phyloP scores from a whole-genome alignment of 148 eudicot genomes.

The Heliamphora exappendiculata region DNA sequence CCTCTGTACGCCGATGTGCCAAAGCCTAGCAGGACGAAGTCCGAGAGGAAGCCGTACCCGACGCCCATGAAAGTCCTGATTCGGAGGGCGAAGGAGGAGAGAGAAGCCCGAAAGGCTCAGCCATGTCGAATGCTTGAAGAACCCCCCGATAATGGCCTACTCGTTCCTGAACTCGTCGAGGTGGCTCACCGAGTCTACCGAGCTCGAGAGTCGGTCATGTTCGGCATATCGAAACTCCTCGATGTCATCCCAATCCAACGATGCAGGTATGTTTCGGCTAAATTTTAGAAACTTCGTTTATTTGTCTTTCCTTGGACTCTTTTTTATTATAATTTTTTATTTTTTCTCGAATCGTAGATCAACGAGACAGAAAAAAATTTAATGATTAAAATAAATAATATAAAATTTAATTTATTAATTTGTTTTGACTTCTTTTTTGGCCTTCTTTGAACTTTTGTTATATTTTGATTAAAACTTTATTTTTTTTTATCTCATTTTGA shows the following conservation, averaged over 20 bases:
- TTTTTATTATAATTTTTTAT: no score
- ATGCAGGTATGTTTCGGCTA: conserved; percentile 63
- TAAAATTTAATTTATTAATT: no score
- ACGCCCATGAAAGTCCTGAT: conserved; percentile 53
- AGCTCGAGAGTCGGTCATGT: conserved; percentile 37
- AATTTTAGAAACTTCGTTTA: no score
- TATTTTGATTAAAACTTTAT: no score
- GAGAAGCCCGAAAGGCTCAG: conserved; percentile 33
- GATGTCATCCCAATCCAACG: conserved; percentile 26
- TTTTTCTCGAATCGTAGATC: no score
- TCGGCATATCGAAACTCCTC: conserved; percentile 44
- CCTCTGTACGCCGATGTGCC: conserved; percentile 41
- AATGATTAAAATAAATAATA: no score
- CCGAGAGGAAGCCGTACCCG: conserved; percentile 54
- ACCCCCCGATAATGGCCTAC: conserved; percentile 55
- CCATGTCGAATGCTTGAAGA: conserved; percentile 49
- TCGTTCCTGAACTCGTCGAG: conserved; percentile 48
- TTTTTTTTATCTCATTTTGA: no score
- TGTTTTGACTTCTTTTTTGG: no score
- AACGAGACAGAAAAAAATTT: no score
- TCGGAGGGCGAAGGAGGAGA: conserved; percentile 53
- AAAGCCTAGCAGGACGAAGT: conserved; percentile 31
- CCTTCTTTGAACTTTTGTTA: no score
- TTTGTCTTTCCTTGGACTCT: no score
- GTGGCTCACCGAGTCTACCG: conserved; percentile 43